These are phyloP conservation scores for Candida dubliniensis DNA, from an alignment of 1,139 yeast species.

Conservation along the genomic window DNA sequence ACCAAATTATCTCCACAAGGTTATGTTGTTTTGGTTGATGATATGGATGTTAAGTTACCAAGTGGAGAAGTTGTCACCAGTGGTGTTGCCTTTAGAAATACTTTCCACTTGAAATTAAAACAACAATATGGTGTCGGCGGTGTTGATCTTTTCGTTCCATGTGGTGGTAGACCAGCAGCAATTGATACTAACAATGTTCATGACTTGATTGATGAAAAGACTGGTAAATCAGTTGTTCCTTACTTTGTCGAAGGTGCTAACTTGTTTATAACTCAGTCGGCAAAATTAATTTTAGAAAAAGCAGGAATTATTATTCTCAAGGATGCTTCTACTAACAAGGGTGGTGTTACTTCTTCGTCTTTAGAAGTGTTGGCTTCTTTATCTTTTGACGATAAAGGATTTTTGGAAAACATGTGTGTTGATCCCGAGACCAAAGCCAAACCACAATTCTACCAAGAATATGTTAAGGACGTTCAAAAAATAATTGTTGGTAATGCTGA, in stretches of 20 bases:
- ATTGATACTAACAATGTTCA: slow-evolving; percentile 84
- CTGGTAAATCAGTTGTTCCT: slow-evolving; percentile 78
- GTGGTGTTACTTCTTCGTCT: slow-evolving; percentile 97
- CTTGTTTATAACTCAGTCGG: slow-evolving; percentile 90
- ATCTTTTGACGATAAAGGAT: slow-evolving; percentile 83
- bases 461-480: slow-evolving; percentile 80
- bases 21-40: slow-evolving; percentile 83
- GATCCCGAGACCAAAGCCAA: slow-evolving; percentile 48
- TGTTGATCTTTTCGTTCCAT: slow-evolving; percentile 86
- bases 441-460: slow-evolving; percentile 76
- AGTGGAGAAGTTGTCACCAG: slow-evolving; percentile 71
- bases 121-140: slow-evolving; percentile 61
- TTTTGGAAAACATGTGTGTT: slow-evolving; percentile 74
- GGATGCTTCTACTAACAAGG: slow-evolving; percentile 97
- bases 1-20: slow-evolving; percentile 72
- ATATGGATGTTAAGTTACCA: slow-evolving; percentile 75
- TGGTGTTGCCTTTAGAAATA: slow-evolving; percentile 91
- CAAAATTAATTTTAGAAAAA: slow-evolving; percentile 79
- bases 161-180: slow-evolving; percentile 99
- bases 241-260: slow-evolving; percentile 98
- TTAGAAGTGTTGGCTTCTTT: slow-evolving; percentile 93
- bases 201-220: slow-evolving; percentile 66
- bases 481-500: slow-evolving; percentile 77
- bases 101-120: slow-evolving; percentile 76
- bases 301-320: slow-evolving; percentile 88